Evolutionary conservation across 192 early-diverging fungal species (phyloP).

Genomic region (Piromyces finnis): DNA sequence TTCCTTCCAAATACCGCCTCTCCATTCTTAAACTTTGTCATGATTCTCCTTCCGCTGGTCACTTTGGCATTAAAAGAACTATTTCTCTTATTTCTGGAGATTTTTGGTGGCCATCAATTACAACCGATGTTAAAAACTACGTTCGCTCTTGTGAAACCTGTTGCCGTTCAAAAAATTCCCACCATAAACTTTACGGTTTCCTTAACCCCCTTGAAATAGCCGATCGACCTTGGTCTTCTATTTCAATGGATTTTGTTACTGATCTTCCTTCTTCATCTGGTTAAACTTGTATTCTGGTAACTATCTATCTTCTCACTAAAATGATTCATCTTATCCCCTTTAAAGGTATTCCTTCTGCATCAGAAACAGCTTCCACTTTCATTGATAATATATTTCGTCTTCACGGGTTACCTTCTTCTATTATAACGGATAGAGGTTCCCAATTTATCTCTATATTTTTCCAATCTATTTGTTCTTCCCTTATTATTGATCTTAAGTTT

Average conservation of each 20-base stretch:
- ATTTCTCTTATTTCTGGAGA: constrained; percentile 9
- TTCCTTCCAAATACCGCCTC: too few species aligned
- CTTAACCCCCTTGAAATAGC: constrained; percentile 11
- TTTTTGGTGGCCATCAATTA: constrained; percentile 14
- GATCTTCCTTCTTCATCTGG: constrained; percentile 4
- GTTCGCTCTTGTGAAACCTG: constrained; percentile 12
- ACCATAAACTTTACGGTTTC: constrained; percentile 13
- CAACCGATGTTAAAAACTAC: constrained; percentile 10
- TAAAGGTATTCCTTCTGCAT: not conserved
- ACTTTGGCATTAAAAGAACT: constrained; percentile 12
- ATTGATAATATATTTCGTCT: too few species aligned
- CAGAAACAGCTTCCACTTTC: not conserved
- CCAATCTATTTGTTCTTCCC: too few species aligned
- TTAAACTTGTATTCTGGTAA: not conserved
- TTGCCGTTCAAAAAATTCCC: constrained; percentile 7
- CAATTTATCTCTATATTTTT: too few species aligned
- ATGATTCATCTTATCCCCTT: not conserved
- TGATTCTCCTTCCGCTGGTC: constrained; percentile 10
- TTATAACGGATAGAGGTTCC: too few species aligned
- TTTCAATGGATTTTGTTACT: constrained; percentile 25
- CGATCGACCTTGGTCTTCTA: constrained; percentile 14
- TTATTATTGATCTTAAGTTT: too few species aligned
- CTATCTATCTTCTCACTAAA: constrained; percentile 4
- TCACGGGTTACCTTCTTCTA: too few species aligned
- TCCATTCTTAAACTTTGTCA: not conserved